Base-by-base conservation (phyloP, 2,329 filamentous ascomycete species). In the Kalmusia sp. region DNA sequence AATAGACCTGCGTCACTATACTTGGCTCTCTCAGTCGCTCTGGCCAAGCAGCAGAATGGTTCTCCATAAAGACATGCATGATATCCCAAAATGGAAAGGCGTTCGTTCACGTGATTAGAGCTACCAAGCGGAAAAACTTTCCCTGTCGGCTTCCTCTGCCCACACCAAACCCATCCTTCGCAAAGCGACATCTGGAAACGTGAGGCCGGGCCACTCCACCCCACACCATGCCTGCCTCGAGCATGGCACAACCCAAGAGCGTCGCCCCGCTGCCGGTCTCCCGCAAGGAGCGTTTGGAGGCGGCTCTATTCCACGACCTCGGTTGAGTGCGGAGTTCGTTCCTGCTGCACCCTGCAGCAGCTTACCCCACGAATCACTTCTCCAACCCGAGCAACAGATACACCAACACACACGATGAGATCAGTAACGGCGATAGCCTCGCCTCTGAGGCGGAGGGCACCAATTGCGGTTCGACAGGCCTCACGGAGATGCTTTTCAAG, bases 401-500 rank as follows among this genome's bases (percentile, higher is more conserved):
- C 49, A 53, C 51, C 38, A 57, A 17, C 58, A 22, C 35, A 39
- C 58, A 69, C 48, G 30, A 74, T 73, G 71, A 61, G 64, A 57
- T 58, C 63, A 24, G 50, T 63, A 33, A 67, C 62, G 58, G 66
- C 63, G 30, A 59, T 69, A 52, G 60, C 61, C 45, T 66, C 61
- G 34, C 68, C 69, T 52, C 46, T 72, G 50, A 61, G 62, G 57
- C 62, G 67, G 54, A 57, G 60, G 22, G 35, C 52, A 44, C 52
- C 62, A 22, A 35, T 40, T 38, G 51, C 60, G 24, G 54, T 49
- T 49, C 55, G 58, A 34, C 67, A 64, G 48, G 52, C 58, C 51
- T 59, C 63, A 22, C 67, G 72, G 55, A 70, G 78, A 63, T 72
- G 70, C 57, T 81, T 81, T 60, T 76, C 78, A 8, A 80, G 71